These are phyloP conservation scores for Lotmaria passim DNA, from an alignment of 208 protist species.

Conservation along the genomic window DNA sequence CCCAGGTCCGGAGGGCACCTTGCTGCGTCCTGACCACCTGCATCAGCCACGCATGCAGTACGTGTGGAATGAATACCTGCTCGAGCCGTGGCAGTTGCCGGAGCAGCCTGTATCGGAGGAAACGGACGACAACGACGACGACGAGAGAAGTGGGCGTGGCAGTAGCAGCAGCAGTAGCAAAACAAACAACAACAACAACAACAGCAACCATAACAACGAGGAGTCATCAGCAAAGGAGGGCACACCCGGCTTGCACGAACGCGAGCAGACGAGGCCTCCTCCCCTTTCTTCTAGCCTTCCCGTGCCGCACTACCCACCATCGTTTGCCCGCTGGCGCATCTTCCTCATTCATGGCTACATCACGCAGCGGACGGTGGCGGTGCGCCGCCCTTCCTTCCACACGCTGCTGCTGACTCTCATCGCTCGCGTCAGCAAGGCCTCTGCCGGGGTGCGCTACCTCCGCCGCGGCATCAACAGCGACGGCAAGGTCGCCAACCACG, in stretches of 20 bases:
- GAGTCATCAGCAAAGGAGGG: background rate
- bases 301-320: slow-evolving; percentile 25
- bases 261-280: background rate
- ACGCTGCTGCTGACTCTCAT: slow-evolving; percentile 88
- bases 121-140: background rate
- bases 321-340: slow-evolving; percentile 32
- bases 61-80: slow-evolving; percentile 89
- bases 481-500: slow-evolving; percentile 86
- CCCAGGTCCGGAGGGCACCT: background rate
- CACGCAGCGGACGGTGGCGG: slow-evolving; percentile 36
- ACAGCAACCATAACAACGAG: background rate
- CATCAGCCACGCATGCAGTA: slow-evolving; percentile 57
- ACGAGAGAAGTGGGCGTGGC: background rate
- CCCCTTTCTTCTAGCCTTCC: background rate
- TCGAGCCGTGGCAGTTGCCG: slow-evolving; percentile 51
- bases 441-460: slow-evolving; percentile 94
- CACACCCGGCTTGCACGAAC: background rate
- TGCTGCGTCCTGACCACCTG: background rate
- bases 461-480: slow-evolving; percentile 94
- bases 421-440: slow-evolving; percentile 89
- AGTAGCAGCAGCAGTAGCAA: background rate
- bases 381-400: slow-evolving; percentile 29
- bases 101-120: background rate
- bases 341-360: slow-evolving; percentile 48
- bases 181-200: background rate